Evolutionary conservation across 2,329 filamentous ascomycete genomes (phyloP).

Genomic region (Periconia digitata): DNA sequence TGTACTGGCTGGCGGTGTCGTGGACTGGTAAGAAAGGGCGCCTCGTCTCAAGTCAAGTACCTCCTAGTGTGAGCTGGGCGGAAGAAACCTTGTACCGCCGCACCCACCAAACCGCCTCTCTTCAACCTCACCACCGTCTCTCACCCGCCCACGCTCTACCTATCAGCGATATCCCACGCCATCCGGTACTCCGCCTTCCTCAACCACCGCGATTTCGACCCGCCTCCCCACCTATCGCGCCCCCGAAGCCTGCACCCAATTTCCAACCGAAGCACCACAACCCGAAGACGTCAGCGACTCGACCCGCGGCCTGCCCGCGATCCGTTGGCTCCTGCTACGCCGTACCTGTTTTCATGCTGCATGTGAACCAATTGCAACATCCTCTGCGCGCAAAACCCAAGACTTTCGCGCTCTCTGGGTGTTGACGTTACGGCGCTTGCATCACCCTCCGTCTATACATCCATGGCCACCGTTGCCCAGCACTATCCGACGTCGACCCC

Average conservation of each 20-base stretch:
- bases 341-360: slow-evolving; percentile 10
- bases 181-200: neutral
- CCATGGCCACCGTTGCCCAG: slow-evolving; percentile 41
- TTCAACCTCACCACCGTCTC: neutral
- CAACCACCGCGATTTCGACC: neutral
- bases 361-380: neutral
- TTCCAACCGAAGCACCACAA: slow-evolving; percentile 17
- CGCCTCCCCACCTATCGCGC: neutral
- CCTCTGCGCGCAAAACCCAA: neutral
- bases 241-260: slow-evolving; percentile 8
- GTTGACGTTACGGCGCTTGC: neutral
- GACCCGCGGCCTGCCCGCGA: slow-evolving; percentile 19
- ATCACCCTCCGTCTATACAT: slow-evolving; percentile 6
- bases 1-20: neutral
- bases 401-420: neutral
- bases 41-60: neutral
- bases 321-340: slow-evolving; percentile 8
- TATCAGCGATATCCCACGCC: neutral
- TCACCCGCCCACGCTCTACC: neutral
- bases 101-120: neutral
- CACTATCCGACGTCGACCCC: slow-evolving; percentile 34
- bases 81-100: slow-evolving; percentile 1
- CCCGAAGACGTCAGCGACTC: slow-evolving; percentile 33
- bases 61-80: neutral
- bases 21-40: neutral